Percentiles rank a stretch among this genome's conserved stretches.
These are phyloP conservation scores for Russula olivacea DNA, from an alignment of 768 basidiomycete species.

Conservation along the genomic window DNA sequence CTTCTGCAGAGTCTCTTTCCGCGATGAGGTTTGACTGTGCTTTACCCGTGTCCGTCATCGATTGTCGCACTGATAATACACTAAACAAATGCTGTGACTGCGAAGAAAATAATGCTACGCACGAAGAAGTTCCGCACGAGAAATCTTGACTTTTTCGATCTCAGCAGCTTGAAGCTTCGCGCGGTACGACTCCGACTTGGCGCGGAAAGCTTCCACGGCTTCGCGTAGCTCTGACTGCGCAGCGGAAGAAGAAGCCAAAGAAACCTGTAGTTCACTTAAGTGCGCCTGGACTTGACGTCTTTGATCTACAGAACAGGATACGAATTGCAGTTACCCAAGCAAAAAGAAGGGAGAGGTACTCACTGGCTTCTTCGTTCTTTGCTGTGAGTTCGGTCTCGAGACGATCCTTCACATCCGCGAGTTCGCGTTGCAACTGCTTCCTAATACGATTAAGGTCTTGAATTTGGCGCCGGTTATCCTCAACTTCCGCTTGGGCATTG, in stretches of 20 bases:
- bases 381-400: slow-evolving; percentile 46
- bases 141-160: slow-evolving; percentile 57
- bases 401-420: slow-evolving; percentile 47
- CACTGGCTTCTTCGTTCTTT: slow-evolving; percentile 58
- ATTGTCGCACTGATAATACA: slow-evolving; percentile 45
- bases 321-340: neutral
- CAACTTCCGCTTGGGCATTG: slow-evolving; percentile 56
- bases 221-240: slow-evolving; percentile 62
- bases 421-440: slow-evolving; percentile 53
- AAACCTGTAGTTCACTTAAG: slow-evolving; percentile 59
- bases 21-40: slow-evolving; percentile 44
- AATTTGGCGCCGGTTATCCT: slow-evolving; percentile 56
- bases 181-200: slow-evolving; percentile 53
- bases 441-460: slow-evolving; percentile 52
- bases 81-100: neutral
- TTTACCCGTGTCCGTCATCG: slow-evolving; percentile 58
- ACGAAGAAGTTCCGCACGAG: slow-evolving; percentile 62
- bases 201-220: slow-evolving; percentile 58
- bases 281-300: slow-evolving; percentile 54
- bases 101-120: slow-evolving; percentile 18
- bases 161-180: slow-evolving; percentile 62
- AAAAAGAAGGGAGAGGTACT: slow-evolving; percentile 18
- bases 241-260: slow-evolving; percentile 51
- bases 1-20: slow-evolving; percentile 49
- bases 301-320: slow-evolving; percentile 37